phyloP scores from a whole-genome alignment of 1,284 basidiomycete genomes.

The Rhizopogon hawkerae region DNA sequence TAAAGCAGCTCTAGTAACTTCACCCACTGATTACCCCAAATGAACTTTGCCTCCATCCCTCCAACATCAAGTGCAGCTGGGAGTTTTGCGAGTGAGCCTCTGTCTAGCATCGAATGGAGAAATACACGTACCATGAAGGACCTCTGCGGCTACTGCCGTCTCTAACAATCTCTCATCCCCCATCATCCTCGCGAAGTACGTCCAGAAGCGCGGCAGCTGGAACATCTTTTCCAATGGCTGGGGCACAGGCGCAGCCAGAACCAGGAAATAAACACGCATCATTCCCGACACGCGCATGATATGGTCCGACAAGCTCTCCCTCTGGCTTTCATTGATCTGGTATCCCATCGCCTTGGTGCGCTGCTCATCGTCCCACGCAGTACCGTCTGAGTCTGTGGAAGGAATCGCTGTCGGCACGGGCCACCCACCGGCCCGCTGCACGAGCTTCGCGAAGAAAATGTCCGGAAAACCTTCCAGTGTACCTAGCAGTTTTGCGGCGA shows the following conservation, averaged over 20 bases:
- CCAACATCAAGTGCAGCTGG: constrained; percentile 67
- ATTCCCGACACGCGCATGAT: constrained; percentile 73
- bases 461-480: constrained; percentile 55
- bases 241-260: constrained; percentile 43
- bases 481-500: constrained; percentile 63
- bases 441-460: constrained; percentile 78
- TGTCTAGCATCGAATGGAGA: constrained; percentile 7
- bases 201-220: constrained; percentile 59
- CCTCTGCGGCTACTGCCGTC: constrained; percentile 48
- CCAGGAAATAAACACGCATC: constrained; percentile 82
- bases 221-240: constrained; percentile 43
- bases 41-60: constrained; percentile 48
- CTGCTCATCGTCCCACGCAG: constrained; percentile 43
- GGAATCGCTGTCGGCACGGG: constrained; percentile 51
- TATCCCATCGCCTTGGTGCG: constrained; percentile 67
- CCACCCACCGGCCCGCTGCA: constrained; percentile 75
- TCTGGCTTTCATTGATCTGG: constrained; percentile 28
- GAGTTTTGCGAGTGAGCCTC: constrained; percentile 12
- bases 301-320: constrained; percentile 58
- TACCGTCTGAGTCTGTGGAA: constrained; percentile 35
- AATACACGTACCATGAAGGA: constrained; percentile 57
- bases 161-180: constrained; percentile 42
- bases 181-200: constrained; percentile 56
- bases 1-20: constrained; percentile 68
- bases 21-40: constrained; percentile 74